phyloP scores from a whole-genome alignment of 1,139 yeast species.

The Hanseniaspora gamundiae region DNA sequence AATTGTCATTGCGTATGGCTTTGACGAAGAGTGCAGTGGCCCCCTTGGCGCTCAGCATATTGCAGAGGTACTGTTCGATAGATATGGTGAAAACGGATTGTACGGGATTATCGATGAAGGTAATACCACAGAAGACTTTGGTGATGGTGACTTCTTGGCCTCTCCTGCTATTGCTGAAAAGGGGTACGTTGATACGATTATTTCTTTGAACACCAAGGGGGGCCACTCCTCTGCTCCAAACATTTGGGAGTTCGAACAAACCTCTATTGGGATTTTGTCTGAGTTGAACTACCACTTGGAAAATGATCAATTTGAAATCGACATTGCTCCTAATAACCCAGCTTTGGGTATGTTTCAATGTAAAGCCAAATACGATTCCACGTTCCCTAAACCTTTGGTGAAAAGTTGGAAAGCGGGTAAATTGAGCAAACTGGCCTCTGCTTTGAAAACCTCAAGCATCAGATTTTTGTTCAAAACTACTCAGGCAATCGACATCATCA shows the following conservation, averaged over 20 bases:
- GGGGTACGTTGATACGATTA: slow-evolving; percentile 42
- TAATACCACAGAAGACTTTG: slow-evolving; percentile 27
- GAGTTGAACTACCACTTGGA: slow-evolving; percentile 41
- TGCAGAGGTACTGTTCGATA: slow-evolving; percentile 31
- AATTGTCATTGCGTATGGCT: slow-evolving; percentile 49
- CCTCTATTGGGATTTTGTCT: slow-evolving; percentile 60
- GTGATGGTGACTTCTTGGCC: slow-evolving; percentile 38
- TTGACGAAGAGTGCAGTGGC: slow-evolving; percentile 64
- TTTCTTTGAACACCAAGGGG: slow-evolving; percentile 45
- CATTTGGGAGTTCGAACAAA: slow-evolving; percentile 32
- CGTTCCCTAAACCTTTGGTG: slow-evolving; percentile 2
- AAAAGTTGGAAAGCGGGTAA: slow-evolving; percentile 4
- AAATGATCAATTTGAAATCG: slow-evolving; percentile 33
- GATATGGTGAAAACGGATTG: slow-evolving; percentile 44
- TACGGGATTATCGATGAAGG: slow-evolving; percentile 61
- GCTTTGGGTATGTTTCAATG: slow-evolving; percentile 35
- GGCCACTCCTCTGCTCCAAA: slow-evolving; percentile 72
- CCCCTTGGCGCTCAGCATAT: slow-evolving; percentile 40
- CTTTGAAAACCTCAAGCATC: slow-evolving; percentile 9
- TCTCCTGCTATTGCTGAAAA: slow-evolving; percentile 55
- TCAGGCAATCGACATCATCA: slow-evolving; percentile 40
- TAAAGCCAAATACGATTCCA: slow-evolving; percentile 30
- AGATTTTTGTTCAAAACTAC: slow-evolving; percentile 35
- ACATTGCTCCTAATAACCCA: slow-evolving; percentile 39
- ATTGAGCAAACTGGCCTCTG: slow-evolving; percentile 3